Evolutionary conservation across 768 basidiomycete genomes (phyloP), one percentile per base, ranked within the genome.

Genomic region (Lactarius indigo): DNA sequence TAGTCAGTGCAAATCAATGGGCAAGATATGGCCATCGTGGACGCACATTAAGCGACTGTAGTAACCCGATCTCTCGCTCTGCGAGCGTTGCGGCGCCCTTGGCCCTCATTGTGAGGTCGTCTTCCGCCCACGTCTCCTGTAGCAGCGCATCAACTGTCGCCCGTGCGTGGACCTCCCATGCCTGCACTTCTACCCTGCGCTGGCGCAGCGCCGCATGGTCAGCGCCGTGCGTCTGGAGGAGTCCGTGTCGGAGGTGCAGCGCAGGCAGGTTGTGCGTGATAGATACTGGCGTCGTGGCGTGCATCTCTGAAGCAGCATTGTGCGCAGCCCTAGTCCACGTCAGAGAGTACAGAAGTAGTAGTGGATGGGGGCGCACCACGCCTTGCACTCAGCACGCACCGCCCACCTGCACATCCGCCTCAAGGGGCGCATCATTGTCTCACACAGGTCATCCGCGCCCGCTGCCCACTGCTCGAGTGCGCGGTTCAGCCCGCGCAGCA

Each of bases 401-500:
- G 84, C 88, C n/a, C n/a, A n/a, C n/a, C 12, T 87, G 87, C 0
- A 90, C 76, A 70, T 90, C 87, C 0, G 83, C 89, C 70, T 91
- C 88, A 35, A 91, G 75, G n/a, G n/a, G 50, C 76, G 76, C 1
- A 82, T 84, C 0, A 85, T 81, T 69, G 80, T 79, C 71, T 84
- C 84, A 30, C 87, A 77, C 61, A 90, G 73, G 44, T 82, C 82
- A 23, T 90, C 87, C 47, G 83, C 75, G 2, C 77, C 78, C 18
- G 69, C 71, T 8, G 87, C 75, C 70, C 83, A 87, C 18, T 77
- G 75, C 72, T 91, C 85, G 54, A 93, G 74, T 0, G 81, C 80
- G 6, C 85, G 80, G 68, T 92, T 91, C 76, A 93, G 89, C 73
- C 92, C 92, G 39, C 83, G 79, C 41, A 94, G 73, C 2, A 93